These are phyloP conservation scores for Salisapilia sapeloensis DNA, from an alignment of 352 stramenopile genomes.

Conservation along the genomic window DNA sequence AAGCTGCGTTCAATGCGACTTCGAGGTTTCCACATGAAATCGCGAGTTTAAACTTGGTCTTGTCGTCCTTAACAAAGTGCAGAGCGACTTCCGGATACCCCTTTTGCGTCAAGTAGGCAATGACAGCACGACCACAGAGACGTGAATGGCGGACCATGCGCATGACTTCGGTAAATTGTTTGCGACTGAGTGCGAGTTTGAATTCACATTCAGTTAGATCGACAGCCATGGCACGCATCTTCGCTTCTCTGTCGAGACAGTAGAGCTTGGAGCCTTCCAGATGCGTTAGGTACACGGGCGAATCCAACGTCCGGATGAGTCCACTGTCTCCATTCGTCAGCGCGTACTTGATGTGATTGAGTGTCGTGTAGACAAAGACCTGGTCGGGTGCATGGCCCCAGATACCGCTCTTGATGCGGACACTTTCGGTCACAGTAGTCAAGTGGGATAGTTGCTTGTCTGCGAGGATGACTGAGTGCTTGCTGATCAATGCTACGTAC, in stretches of 20 bases:
- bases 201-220: constrained; percentile 98
- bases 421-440: constrained; percentile 93
- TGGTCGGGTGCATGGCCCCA: constrained; percentile 84
- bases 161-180: constrained; percentile 98
- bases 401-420: constrained; percentile 89
- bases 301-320: constrained; percentile 96
- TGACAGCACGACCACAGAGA: constrained; percentile 96
- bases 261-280: constrained; percentile 90
- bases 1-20: constrained; percentile 93
- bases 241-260: constrained; percentile 95
- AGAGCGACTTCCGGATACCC: constrained; percentile 99
- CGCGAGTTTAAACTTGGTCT: constrained; percentile 95
- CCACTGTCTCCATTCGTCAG: constrained; percentile 89
- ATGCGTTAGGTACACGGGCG: constrained; percentile 95
- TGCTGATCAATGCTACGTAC: constrained; percentile 95
- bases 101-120: constrained; percentile 97
- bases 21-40: constrained; percentile 99
- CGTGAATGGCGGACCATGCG: constrained; percentile 95
- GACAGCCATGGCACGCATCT: constrained; percentile 92
- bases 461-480: constrained; percentile 94
- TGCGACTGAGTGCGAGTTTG: constrained; percentile 91
- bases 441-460: constrained; percentile 97
- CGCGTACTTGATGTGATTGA: constrained; percentile 91
- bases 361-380: constrained; percentile 97
- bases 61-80: constrained; percentile 98